phyloP scores from a whole-genome alignment of 768 basidiomycete genomes.

The Leccinum rimulosum region DNA sequence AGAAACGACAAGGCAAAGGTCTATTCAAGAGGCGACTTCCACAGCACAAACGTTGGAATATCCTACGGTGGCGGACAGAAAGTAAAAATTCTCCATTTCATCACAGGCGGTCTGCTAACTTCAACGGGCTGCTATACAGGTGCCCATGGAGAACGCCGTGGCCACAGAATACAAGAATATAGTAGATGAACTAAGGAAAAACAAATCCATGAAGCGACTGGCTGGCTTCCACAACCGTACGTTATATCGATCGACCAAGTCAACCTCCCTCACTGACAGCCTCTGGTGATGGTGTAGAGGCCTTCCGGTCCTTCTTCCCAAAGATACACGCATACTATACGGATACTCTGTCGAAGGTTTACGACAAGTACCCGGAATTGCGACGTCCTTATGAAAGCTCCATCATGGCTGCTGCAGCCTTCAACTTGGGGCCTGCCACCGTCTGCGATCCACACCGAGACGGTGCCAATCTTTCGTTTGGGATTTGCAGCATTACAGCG shows the following conservation, averaged over 20 bases:
- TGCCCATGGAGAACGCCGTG: too few relatives aligned
- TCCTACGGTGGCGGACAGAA: too few relatives aligned
- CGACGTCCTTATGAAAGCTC: not conserved
- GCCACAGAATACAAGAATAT: too few relatives aligned
- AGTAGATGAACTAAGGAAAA: not conserved
- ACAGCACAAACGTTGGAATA: too few relatives aligned
- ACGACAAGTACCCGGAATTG: too few relatives aligned
- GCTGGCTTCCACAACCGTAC: not conserved
- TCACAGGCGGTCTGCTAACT: too few relatives aligned
- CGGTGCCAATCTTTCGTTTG: constrained; percentile 2
- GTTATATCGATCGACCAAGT: not conserved
- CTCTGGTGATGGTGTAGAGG: not conserved
- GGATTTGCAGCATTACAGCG: constrained; percentile 1
- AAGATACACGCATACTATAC: not conserved
- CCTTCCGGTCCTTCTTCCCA: not conserved
- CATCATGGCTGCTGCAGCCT: not conserved
- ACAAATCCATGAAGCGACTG: not conserved
- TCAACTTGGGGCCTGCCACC: not conserved
- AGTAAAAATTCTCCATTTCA: too few relatives aligned
- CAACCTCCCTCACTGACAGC: not conserved
- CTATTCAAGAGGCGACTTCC: too few relatives aligned
- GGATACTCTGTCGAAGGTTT: too few relatives aligned
- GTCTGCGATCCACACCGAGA: constrained; percentile 2
- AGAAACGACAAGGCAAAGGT: too few relatives aligned
- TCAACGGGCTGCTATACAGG: too few relatives aligned